phyloP scores from a whole-genome alignment of 352 stramenopile species.

The Phytopythium vexans region DNA sequence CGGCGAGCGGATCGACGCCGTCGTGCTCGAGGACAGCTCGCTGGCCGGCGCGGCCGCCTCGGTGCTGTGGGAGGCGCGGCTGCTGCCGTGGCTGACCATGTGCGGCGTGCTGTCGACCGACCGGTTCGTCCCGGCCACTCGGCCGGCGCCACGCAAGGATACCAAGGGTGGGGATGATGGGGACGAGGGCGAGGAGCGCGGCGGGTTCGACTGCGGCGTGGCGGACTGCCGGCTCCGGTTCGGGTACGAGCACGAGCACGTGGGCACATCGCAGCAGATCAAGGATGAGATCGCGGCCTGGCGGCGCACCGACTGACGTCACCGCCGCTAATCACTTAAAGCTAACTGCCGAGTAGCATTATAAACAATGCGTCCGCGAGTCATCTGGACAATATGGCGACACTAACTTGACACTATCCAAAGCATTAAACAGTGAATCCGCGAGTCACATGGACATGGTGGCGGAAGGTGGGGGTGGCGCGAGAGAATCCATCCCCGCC shows the following conservation, averaged over 20 bases:
- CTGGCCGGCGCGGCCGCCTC: conserved; percentile 19
- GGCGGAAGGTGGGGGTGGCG: too few species aligned
- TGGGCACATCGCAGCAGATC: conserved; percentile 51
- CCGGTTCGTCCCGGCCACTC: conserved; percentile 4
- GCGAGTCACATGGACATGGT: too few species aligned
- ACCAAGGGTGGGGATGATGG: background rate
- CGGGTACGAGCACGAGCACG: conserved; percentile 67
- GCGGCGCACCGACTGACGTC: conserved; percentile 14
- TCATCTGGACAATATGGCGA: too few species aligned
- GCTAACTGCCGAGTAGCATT: too few species aligned
- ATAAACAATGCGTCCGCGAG: too few species aligned
- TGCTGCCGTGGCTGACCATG: conserved; percentile 61
- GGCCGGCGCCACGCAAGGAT: too few species aligned
- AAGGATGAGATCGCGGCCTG: conserved; percentile 63
- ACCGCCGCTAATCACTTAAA: too few species aligned
- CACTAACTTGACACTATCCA: too few species aligned
- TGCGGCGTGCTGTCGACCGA: conserved; percentile 52
- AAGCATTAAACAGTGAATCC: too few species aligned
- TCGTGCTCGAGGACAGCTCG: conserved; percentile 34
- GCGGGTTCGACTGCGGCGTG: conserved; percentile 59
- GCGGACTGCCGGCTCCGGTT: conserved; percentile 59
- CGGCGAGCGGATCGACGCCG: conserved; percentile 45
- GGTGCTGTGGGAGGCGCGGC: conserved; percentile 49
- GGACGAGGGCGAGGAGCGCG: conserved; percentile 24
- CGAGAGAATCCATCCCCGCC: too few species aligned